Percentiles rank a stretch among this genome's conserved stretches.
These are phyloP conservation scores for Colletotrichum eremochloae DNA, from an alignment of 2,329 filamentous ascomycete species.

Conservation along the genomic window DNA sequence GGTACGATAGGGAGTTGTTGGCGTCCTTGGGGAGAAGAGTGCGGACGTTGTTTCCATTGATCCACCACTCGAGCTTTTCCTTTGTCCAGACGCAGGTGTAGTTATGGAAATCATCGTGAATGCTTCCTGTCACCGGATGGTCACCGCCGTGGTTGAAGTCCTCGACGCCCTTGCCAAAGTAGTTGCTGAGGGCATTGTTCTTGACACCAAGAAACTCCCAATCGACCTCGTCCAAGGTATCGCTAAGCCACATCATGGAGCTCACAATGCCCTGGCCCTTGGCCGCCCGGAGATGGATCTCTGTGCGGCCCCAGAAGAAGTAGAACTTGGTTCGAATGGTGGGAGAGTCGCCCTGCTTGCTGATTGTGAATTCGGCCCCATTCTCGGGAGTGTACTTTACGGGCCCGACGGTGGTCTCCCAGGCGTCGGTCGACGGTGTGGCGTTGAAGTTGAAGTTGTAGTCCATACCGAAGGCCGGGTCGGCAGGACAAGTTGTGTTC, in stretches of 20 bases:
- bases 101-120: constrained; percentile 76
- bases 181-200: constrained; percentile 77
- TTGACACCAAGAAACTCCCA: constrained; percentile 85
- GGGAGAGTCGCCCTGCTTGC: constrained; percentile 78
- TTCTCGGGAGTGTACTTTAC: constrained; percentile 71
- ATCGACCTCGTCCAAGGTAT: constrained; percentile 89
- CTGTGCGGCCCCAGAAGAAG: constrained; percentile 87
- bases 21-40: constrained; percentile 72
- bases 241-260: constrained; percentile 85
- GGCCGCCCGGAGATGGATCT: constrained; percentile 83
- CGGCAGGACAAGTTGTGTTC: constrained; percentile 75
- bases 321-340: constrained; percentile 85
- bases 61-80: constrained; percentile 74
- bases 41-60: constrained; percentile 77
- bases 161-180: constrained; percentile 81
- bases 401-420: constrained; percentile 76
- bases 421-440: constrained; percentile 70
- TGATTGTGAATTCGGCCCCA: constrained; percentile 81
- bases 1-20: constrained; percentile 73
- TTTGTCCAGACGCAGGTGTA: constrained; percentile 82
- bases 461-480: constrained; percentile 77
- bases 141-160: constrained; percentile 73
- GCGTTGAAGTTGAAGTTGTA: constrained; percentile 75
- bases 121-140: constrained; percentile 65
- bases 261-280: constrained; percentile 82